Evolutionary conservation across 257 asterid species (phyloP).

Genomic region (Ocimum tenuiflorum): DNA sequence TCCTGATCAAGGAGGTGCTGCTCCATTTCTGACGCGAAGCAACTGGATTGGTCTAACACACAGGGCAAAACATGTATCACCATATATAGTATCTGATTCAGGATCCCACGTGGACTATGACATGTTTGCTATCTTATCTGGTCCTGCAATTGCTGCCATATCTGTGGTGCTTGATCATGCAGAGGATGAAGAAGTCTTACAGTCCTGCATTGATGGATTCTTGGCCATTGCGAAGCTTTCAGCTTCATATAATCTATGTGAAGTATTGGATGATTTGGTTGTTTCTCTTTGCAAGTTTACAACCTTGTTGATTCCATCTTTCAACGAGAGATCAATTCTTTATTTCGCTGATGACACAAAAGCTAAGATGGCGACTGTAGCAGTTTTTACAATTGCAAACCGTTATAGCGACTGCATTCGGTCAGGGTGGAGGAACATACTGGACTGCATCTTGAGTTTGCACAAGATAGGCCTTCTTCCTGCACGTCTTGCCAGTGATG

Average conservation of each 20-base stretch:
- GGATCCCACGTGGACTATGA: slow-evolving; percentile 67
- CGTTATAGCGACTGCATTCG: slow-evolving; percentile 76
- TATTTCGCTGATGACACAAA: slow-evolving; percentile 68
- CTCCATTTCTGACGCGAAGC: slow-evolving; percentile 48
- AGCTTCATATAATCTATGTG: slow-evolving; percentile 51
- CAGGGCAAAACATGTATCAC: slow-evolving; percentile 61
- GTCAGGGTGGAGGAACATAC: slow-evolving; percentile 82
- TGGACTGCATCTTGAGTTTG: slow-evolving; percentile 83
- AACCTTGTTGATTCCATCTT: slow-evolving; percentile 57
- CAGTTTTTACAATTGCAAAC: slow-evolving; percentile 76
- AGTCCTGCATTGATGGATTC: slow-evolving; percentile 73
- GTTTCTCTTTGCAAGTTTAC: slow-evolving; percentile 84
- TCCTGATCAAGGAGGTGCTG: slow-evolving; percentile 60
- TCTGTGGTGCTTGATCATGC: slow-evolving; percentile 84
- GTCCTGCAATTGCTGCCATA: slow-evolving; percentile 83
- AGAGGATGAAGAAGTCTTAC: slow-evolving; percentile 59
- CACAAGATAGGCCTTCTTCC: slow-evolving; percentile 86
- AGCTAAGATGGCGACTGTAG: slow-evolving; percentile 76
- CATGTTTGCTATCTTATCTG: slow-evolving; percentile 72
- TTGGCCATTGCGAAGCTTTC: slow-evolving; percentile 76
- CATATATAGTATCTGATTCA: slow-evolving; percentile 49
- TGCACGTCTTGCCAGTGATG: slow-evolving; percentile 73
- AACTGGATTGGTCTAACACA: slow-evolving; percentile 84
- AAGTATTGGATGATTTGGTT: slow-evolving; percentile 76
- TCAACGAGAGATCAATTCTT: slow-evolving; percentile 50